Percentiles rank a stretch among this genome's conserved stretches.
Evolutionary conservation across 2,329 filamentous ascomycete genomes (phyloP).

Genomic region (Aureobasidium sp.): DNA sequence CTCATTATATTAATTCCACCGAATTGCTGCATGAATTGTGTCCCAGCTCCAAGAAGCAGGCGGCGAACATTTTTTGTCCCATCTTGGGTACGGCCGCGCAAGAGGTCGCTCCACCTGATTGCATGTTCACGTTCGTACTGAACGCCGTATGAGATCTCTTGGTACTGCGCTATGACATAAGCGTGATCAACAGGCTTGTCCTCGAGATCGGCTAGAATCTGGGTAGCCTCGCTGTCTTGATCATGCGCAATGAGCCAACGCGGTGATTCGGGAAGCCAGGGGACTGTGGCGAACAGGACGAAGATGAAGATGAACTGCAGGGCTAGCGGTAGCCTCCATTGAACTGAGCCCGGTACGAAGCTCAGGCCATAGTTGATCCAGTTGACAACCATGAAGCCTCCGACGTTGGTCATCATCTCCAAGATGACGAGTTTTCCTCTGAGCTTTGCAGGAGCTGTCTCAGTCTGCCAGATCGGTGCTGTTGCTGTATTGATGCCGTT

Average conservation of each 20-base stretch:
- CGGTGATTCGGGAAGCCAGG: constrained; percentile 40
- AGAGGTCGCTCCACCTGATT: constrained; percentile 41
- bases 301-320: constrained; percentile 44
- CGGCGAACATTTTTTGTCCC: constrained; percentile 44
- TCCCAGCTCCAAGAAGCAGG: constrained; percentile 45
- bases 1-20: constrained; percentile 35
- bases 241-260: constrained; percentile 40
- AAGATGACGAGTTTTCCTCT: constrained; percentile 27
- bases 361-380: constrained; percentile 37
- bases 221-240: constrained; percentile 36
- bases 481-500: constrained; percentile 45
- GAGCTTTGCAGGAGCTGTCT: constrained; percentile 38
- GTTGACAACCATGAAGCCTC: constrained; percentile 41
- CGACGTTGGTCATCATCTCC: constrained; percentile 42
- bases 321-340: constrained; percentile 40
- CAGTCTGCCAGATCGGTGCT: constrained; percentile 43
- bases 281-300: constrained; percentile 36
- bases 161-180: constrained; percentile 34
- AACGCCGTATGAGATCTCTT: constrained; percentile 36
- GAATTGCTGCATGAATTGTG: constrained; percentile 45
- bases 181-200: constrained; percentile 36
- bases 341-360: constrained; percentile 33
- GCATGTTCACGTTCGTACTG: constrained; percentile 43
- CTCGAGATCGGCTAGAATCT: constrained; percentile 43
- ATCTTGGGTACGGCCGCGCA: constrained; percentile 39